Evolutionary conservation across 495 filamentous ascomycete genomes (phyloP).

Genomic region (Daldinia grandis): DNA sequence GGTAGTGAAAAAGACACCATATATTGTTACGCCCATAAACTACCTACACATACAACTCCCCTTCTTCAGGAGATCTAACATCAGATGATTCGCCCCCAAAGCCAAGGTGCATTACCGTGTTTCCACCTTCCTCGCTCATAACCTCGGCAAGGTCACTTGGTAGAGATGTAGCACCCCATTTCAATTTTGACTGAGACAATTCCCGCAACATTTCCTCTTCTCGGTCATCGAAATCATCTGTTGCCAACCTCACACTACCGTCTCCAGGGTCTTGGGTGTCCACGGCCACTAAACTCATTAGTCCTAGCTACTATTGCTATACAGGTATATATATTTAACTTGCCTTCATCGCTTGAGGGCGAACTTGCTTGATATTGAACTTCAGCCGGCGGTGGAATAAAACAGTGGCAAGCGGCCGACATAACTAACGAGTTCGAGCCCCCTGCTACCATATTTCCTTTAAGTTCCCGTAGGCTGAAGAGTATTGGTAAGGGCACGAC

Average conservation of each 20-base stretch:
- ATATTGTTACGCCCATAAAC: background rate
- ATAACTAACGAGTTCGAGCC: background rate
- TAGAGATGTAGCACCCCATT: background rate
- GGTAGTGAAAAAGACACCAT: background rate
- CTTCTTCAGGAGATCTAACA: slow-evolving; percentile 4
- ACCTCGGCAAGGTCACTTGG: background rate
- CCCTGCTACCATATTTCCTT: background rate
- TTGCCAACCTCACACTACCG: background rate
- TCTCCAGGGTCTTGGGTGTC: background rate
- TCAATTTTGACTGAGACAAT: background rate
- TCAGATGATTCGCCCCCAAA: slow-evolving; percentile 5
- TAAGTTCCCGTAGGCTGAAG: background rate
- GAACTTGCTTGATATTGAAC: background rate
- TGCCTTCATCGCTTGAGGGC: background rate
- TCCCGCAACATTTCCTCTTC: background rate
- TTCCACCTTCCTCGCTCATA: background rate
- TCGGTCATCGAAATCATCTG: background rate
- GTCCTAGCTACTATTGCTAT: background rate
- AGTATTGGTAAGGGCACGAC: background rate
- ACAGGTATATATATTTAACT: background rate
- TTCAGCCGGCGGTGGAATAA: background rate
- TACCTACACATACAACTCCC: slow-evolving; percentile 21
- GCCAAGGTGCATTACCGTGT: slow-evolving; percentile 10
- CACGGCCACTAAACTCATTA: background rate
- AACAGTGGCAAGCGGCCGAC: background rate